Evolutionary conservation across 1,139 yeast genomes (phyloP).

Genomic region (Candida mesenterica): DNA sequence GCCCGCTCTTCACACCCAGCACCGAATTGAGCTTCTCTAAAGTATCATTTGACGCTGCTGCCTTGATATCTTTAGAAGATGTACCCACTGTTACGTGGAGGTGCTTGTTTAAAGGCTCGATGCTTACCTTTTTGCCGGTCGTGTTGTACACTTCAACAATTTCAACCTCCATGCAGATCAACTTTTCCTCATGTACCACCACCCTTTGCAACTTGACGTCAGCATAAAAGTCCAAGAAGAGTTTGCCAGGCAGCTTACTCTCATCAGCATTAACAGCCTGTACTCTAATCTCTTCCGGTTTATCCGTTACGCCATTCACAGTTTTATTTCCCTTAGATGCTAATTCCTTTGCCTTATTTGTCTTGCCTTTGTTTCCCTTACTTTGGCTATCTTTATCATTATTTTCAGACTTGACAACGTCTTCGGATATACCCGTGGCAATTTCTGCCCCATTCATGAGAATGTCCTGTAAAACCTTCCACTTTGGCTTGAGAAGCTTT

Average conservation of each 20-base stretch:
- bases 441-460: too few species aligned
- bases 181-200: constrained; percentile 47
- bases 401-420: neutral
- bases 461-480: too few species aligned
- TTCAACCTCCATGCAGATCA: constrained; percentile 58
- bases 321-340: too few species aligned
- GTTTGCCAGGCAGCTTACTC: constrained; percentile 4
- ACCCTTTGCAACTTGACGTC: constrained; percentile 43
- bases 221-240: constrained; percentile 23
- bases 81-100: constrained; percentile 84
- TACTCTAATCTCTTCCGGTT: neutral
- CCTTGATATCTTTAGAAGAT: constrained; percentile 40
- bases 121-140: constrained; percentile 17
- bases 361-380: neutral
- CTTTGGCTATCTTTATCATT: neutral
- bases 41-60: constrained; percentile 37
- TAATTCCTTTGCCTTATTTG: neutral
- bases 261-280: neutral
- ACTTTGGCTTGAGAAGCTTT: constrained; percentile 22
- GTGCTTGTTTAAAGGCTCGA: constrained; percentile 39
- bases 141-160: constrained; percentile 27
- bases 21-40: constrained; percentile 12
- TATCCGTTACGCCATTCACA: neutral
- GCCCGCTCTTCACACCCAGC: constrained; percentile 8
- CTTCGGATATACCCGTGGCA: neutral